A percentile compares a stretch with the other conserved stretches of the same genome.
phyloP scores from a whole-genome alignment of 2,329 filamentous ascomycete genomes.

The Xylariaceae sp. region DNA sequence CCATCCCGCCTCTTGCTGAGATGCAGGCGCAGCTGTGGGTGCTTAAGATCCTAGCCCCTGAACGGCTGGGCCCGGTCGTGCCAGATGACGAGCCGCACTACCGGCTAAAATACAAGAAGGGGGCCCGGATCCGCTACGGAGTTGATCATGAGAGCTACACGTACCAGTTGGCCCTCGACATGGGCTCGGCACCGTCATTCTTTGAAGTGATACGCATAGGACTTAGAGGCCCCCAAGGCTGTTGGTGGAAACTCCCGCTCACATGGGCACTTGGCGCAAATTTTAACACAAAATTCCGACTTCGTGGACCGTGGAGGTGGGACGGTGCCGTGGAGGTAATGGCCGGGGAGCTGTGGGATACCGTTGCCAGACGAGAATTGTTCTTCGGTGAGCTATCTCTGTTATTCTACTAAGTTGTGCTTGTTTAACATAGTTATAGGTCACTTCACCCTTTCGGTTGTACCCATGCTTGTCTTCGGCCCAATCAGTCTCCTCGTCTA shows the following conservation, averaged over 20 bases:
- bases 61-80: conserved; percentile 10
- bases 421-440: conserved; percentile 4
- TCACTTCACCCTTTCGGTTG: conserved; percentile 27
- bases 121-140: conserved; percentile 38
- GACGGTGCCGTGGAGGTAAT: conserved; percentile 43
- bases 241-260: conserved; percentile 42
- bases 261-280: conserved; percentile 53
- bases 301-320: conserved; percentile 49
- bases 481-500: conserved; percentile 23
- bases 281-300: conserved; percentile 52
- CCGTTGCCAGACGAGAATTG: conserved; percentile 25
- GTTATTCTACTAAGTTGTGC: neutral
- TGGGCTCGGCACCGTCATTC: conserved; percentile 49
- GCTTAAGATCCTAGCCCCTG: conserved; percentile 40
- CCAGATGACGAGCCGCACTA: conserved; percentile 44
- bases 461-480: conserved; percentile 29
- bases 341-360: conserved; percentile 44
- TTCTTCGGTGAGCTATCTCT: conserved; percentile 22
- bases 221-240: conserved; percentile 5
- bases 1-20: conserved; percentile 53
- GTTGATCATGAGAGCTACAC: conserved; percentile 55
- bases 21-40: conserved; percentile 54
- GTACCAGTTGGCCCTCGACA: conserved; percentile 53
- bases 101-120: conserved; percentile 39
- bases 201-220: conserved; percentile 39